These are phyloP conservation scores for Globisporangium solare DNA, from an alignment of 352 stramenopile species.

Conservation along the genomic window DNA sequence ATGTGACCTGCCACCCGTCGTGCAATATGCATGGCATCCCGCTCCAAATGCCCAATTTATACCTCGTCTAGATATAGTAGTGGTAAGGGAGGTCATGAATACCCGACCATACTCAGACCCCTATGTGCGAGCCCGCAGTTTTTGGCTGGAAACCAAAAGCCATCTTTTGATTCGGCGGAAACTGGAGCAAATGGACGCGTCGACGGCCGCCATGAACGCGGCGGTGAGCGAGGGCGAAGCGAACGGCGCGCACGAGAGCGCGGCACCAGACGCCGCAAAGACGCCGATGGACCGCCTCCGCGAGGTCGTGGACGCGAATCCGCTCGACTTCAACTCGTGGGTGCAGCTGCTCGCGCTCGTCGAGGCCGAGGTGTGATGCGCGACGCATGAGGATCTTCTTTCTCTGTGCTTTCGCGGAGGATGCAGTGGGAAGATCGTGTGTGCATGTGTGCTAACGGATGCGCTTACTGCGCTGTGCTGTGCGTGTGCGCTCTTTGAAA, in stretches of 20 bases:
- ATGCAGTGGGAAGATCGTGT: not conserved
- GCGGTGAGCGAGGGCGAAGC: not conserved
- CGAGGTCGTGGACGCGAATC: slow-evolving; percentile 56
- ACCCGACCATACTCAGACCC: not conserved
- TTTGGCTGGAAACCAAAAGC: slow-evolving; percentile 11
- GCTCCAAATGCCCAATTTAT: too few relatives aligned
- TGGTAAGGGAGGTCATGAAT: not conserved
- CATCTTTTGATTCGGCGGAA: not conserved
- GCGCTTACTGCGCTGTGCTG: not conserved
- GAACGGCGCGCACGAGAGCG: slow-evolving; percentile 4
- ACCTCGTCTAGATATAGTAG: not conserved
- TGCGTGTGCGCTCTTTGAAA: not conserved
- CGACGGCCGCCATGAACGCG: slow-evolving; percentile 4
- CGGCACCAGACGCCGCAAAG: slow-evolving; percentile 10
- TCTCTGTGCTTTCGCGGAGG: too few relatives aligned
- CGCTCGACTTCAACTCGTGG: slow-evolving; percentile 81
- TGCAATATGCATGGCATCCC: not conserved
- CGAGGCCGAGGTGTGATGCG: slow-evolving; percentile 46
- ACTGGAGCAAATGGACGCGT: slow-evolving; percentile 12
- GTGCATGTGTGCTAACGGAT: not conserved
- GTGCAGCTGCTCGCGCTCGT: slow-evolving; percentile 65
- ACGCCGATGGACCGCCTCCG: slow-evolving; percentile 45
- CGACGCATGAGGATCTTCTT: too few relatives aligned
- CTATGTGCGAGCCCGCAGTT: slow-evolving; percentile 1
- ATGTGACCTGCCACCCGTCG: too few relatives aligned